Base-by-base conservation (phyloP, 225 moss, liverwort and hornwort species). In the Anthoceros angustus region DNA sequence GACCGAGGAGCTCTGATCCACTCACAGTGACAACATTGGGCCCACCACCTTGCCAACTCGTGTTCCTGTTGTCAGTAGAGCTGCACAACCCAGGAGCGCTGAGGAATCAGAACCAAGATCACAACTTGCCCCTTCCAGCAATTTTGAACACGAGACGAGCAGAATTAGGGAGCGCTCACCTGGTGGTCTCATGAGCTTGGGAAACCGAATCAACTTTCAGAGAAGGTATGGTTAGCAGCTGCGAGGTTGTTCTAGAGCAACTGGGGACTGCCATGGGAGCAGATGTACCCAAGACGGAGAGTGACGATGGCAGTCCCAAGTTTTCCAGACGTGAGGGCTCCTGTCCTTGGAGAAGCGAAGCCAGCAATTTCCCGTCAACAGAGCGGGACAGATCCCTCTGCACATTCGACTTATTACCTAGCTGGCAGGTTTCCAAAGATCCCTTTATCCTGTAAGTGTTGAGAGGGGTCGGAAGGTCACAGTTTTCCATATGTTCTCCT, bases 41-140 rank as follows among this genome's bases (percentile, higher is more conserved):
- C 61, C 76, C 81, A 12, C 77, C 77, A 67, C 78, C 83, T 72
- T 68, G 83, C 80, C 83, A 85, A 63, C 86, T 80, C 39, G 79
- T 78, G 48, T 76, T 83, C 73, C 81, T 84, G 71, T 78, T 83
- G 72, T 90, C 93, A 63, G 80, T 72, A 62, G 86, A 86, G 77
- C 64, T 70, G 63, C 63, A 39, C 23, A 32, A 4, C 32, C 32
- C 1, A 32, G 32, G 32, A 32, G 32, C 32, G 32, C 23, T 16
- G 16, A 64, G 64, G 64, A n/a, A 8, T 8, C 15, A 66, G 20
- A 66, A 66, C 40, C 40, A 9, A 39, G 1, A 40, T 69, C 11
- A 61, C 26, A 50, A n/a, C 40, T 6, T 25, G 18, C 32, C 4
- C 32, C 2, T 32, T 32, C 4, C 32, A 1, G 32, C 4, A 4